Conservation (phyloP, 768 basidiomycete species). For the Auriculariales sp. region DNA sequence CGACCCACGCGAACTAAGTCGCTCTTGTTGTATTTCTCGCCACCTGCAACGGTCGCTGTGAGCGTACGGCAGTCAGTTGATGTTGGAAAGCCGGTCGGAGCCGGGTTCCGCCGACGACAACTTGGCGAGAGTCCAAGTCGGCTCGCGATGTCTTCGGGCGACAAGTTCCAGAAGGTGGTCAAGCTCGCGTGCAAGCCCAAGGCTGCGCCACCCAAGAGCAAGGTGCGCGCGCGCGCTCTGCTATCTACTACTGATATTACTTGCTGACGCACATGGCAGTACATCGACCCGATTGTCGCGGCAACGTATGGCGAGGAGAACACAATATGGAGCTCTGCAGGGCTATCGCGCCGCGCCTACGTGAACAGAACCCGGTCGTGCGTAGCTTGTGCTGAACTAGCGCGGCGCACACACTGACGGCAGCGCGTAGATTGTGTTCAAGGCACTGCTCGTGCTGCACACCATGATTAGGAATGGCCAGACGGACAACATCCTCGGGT, state of each 20-base stretch:
- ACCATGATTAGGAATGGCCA: constrained; percentile 95
- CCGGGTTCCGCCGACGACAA: too few relatives aligned
- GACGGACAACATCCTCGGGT: constrained; percentile 80
- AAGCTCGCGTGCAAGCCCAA: constrained; percentile 97
- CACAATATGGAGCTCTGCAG: constrained; percentile 83
- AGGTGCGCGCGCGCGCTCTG: constrained; percentile 33
- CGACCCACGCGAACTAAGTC: too few relatives aligned
- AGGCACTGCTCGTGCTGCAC: constrained; percentile 88
- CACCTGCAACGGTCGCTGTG: too few relatives aligned
- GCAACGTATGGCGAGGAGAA: constrained; percentile 97
- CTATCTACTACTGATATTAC: not conserved
- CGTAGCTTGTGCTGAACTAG: constrained; percentile 18
- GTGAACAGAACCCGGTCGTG: constrained; percentile 86
- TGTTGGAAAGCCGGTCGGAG: too few relatives aligned
- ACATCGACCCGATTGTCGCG: constrained; percentile 90
- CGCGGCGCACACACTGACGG: not conserved
- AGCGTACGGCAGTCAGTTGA: too few relatives aligned
- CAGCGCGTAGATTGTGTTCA: constrained; percentile 74
- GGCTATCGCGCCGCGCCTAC: constrained; percentile 67
- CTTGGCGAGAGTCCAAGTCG: too few relatives aligned
- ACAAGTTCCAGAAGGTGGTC: constrained; percentile 54
- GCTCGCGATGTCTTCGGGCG: constrained; percentile 1
- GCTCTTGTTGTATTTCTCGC: too few relatives aligned
- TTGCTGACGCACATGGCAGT: constrained; percentile 32
- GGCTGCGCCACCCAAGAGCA: constrained; percentile 86